These are phyloP conservation scores for Gossypium davidsonii DNA, from an alignment of 441 rosid species.

Conservation along the genomic window DNA sequence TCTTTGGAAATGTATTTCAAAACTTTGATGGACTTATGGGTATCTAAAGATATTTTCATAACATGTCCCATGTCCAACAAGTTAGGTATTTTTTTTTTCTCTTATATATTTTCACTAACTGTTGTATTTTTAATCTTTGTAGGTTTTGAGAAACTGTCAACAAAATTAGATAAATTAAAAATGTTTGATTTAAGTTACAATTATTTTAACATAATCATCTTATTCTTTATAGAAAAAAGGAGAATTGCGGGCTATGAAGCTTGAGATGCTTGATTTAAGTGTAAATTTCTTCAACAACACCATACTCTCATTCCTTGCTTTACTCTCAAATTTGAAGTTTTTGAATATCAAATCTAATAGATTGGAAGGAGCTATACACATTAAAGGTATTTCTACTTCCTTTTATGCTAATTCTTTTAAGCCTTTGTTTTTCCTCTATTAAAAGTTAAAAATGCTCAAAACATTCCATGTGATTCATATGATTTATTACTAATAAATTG, in stretches of 20 bases:
- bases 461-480: neutral
- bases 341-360: neutral
- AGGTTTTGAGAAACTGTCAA: neutral
- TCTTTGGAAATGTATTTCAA: too few relatives aligned
- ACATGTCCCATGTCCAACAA: too few relatives aligned
- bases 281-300: neutral
- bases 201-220: neutral
- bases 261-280: neutral
- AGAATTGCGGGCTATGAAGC: neutral
- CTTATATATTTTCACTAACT: too few relatives aligned
- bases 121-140: neutral
- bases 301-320: neutral
- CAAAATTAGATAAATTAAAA: neutral
- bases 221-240: neutral
- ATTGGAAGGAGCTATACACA: neutral
- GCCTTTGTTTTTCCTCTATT: neutral
- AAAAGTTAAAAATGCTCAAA: neutral
- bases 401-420: too few relatives aligned
- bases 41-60: too few relatives aligned
- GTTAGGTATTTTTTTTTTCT: too few relatives aligned
- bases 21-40: too few relatives aligned
- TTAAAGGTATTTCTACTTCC: neutral
- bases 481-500: neutral
- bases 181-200: neutral
- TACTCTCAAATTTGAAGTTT: neutral